A percentile compares a stretch with the other conserved stretches of the same genome.
These are phyloP conservation scores for Piromyces finnis DNA, from an alignment of 192 early-diverging fungal species.

Conservation along the genomic window DNA sequence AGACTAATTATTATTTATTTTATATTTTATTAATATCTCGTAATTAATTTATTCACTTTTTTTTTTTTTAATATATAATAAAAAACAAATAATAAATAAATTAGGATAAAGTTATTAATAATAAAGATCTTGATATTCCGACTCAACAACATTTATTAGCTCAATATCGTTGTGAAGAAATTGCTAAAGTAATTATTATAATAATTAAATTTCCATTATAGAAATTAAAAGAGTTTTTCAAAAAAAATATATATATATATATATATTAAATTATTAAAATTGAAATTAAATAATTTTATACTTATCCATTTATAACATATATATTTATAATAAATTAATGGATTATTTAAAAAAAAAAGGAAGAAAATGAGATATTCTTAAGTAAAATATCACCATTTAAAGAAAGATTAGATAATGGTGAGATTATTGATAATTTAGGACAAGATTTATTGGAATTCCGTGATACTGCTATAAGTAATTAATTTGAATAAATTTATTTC, in stretches of 20 bases:
- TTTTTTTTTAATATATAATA: too few species aligned
- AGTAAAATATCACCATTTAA: conserved; percentile 39
- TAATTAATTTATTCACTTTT: too few species aligned
- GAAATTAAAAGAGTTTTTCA: too few species aligned
- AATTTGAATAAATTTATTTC: too few species aligned
- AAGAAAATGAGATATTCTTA: conserved; percentile 52
- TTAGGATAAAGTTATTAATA: conserved; percentile 82
- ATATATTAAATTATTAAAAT: too few species aligned
- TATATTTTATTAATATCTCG: too few species aligned
- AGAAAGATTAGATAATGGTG: conserved; percentile 54
- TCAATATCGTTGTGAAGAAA: conserved; percentile 97
- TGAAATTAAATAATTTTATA: too few species aligned
- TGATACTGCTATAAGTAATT: conserved; percentile 12
- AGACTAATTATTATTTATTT: too few species aligned
- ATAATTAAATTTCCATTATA: too few species aligned
- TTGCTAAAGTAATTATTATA: conserved; percentile 55
- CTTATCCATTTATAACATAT: too few species aligned
- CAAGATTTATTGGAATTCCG: conserved; percentile 34
- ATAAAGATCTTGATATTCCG: conserved; percentile 91
- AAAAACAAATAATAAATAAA: too few species aligned
- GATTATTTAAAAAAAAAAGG: conserved; percentile 3
- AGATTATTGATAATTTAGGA: conserved; percentile 62
- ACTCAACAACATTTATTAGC: conserved; percentile 96
- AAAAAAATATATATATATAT: too few species aligned
- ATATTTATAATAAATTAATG: neutral